phyloP scores from a whole-genome alignment of 352 stramenopile genomes.

The Phytophthora podocarpi region DNA sequence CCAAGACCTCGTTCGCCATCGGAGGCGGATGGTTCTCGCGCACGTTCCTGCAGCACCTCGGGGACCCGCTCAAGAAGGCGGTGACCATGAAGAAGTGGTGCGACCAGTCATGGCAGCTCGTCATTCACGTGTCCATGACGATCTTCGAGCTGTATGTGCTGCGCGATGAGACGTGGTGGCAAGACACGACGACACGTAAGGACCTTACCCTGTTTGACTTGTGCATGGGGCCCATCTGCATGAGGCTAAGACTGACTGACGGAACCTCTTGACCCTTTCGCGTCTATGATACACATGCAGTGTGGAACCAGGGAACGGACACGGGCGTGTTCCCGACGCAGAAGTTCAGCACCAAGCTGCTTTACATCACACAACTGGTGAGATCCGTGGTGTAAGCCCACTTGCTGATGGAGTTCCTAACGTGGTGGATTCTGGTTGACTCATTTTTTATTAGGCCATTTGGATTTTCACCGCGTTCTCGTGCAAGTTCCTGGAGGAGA shows the following conservation, averaged over 20 bases:
- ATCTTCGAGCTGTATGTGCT: conserved; percentile 86
- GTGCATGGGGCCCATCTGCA: neutral
- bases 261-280: neutral
- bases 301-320: conserved; percentile 79
- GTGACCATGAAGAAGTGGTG: conserved; percentile 90
- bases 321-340: conserved; percentile 78
- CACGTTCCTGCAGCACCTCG: conserved; percentile 79
- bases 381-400: neutral
- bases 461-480: conserved; percentile 91
- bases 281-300: conserved; percentile 30
- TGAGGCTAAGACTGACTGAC: neutral
- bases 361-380: conserved; percentile 87
- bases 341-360: conserved; percentile 81
- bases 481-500: conserved; percentile 89
- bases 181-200: conserved; percentile 84
- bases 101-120: conserved; percentile 89
- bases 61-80: conserved; percentile 80
- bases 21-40: conserved; percentile 75
- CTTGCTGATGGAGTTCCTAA: neutral
- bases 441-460: conserved; percentile 55
- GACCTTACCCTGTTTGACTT: neutral
- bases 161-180: conserved; percentile 83
- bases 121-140: conserved; percentile 84
- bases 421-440: neutral
- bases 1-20: conserved; percentile 68